Conservation (phyloP, 2,329 filamentous ascomycete species). For the Emmonsiellopsis sp. region DNA sequence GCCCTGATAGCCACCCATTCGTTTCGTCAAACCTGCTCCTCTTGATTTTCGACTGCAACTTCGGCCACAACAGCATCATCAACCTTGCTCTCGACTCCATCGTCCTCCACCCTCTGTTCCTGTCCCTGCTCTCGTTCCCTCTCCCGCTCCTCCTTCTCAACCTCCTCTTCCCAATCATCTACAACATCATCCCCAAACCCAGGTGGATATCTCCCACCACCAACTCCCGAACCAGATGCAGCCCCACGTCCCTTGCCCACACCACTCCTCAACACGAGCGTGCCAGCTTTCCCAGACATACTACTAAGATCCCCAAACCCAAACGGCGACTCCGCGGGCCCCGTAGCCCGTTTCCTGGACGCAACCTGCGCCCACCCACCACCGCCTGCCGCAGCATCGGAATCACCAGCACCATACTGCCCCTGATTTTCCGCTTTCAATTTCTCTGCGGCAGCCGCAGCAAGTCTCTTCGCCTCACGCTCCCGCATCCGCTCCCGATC, state of each 20-base stretch:
- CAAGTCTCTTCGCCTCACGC: conserved; percentile 28
- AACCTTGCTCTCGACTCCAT: not conserved
- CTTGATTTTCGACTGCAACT: not conserved
- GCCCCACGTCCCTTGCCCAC: conserved; percentile 4
- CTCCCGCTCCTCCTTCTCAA: conserved; percentile 33
- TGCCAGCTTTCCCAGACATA: conserved; percentile 6
- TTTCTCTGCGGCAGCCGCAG: conserved; percentile 19
- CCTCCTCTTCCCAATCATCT: conserved; percentile 40
- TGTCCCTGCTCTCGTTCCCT: conserved; percentile 7
- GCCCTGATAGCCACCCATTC: too few species aligned
- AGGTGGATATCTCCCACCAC: conserved; percentile 24
- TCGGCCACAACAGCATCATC: not conserved
- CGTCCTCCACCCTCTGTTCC: not conserved
- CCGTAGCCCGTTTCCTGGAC: conserved; percentile 21
- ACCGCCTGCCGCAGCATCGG: not conserved
- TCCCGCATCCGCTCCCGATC: conserved; percentile 36
- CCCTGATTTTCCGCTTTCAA: conserved; percentile 25
- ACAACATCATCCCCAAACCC: conserved; percentile 25
- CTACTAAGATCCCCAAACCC: conserved; percentile 21
- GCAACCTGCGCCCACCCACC: conserved; percentile 36
- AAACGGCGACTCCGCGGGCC: conserved; percentile 8
- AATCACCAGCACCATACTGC: conserved; percentile 11
- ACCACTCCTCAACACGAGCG: conserved; percentile 13
- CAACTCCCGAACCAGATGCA: conserved; percentile 5
- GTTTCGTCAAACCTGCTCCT: not conserved